Evolutionary conservation across 192 early-diverging fungal species (phyloP).

Genomic region (Neocallimastix lanati): DNA sequence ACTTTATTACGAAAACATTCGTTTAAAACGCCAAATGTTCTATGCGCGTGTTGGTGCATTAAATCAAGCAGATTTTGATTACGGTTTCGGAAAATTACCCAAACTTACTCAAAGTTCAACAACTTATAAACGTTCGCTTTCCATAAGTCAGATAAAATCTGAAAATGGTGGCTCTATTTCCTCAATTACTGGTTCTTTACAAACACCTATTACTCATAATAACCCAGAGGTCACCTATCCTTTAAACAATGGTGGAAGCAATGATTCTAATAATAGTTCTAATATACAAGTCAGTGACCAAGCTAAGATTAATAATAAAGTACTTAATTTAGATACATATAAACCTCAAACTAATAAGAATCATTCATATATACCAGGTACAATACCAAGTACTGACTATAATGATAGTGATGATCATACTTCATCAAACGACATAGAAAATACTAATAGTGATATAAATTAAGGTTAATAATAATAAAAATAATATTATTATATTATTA

Average conservation of each 20-base stretch:
- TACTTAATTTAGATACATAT: background rate
- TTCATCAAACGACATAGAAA: background rate
- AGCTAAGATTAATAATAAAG: background rate
- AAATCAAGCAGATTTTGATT: slow-evolving; percentile 22
- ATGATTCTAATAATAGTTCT: background rate
- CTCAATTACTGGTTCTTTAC: background rate
- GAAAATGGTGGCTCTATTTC: background rate
- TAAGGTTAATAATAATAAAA: too few species aligned
- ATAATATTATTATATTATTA: too few species aligned
- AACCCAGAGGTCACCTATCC: background rate
- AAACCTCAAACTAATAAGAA: background rate
- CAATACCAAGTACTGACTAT: background rate
- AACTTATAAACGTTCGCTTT: background rate
- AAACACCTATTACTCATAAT: background rate
- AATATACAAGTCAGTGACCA: background rate
- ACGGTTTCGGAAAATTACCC: slow-evolving; percentile 15
- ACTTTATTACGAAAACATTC: slow-evolving; percentile 67
- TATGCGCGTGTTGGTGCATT: slow-evolving; percentile 54
- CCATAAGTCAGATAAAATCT: background rate
- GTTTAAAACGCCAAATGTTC: slow-evolving; percentile 85
- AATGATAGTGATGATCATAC: background rate
- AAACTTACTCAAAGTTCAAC: background rate
- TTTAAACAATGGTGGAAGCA: background rate
- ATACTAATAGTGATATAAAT: background rate
- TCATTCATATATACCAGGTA: background rate